Percentiles rank a stretch among this genome's conserved stretches.
Conservation (phyloP, 768 basidiomycete genomes). For the Clavulina sp. region DNA sequence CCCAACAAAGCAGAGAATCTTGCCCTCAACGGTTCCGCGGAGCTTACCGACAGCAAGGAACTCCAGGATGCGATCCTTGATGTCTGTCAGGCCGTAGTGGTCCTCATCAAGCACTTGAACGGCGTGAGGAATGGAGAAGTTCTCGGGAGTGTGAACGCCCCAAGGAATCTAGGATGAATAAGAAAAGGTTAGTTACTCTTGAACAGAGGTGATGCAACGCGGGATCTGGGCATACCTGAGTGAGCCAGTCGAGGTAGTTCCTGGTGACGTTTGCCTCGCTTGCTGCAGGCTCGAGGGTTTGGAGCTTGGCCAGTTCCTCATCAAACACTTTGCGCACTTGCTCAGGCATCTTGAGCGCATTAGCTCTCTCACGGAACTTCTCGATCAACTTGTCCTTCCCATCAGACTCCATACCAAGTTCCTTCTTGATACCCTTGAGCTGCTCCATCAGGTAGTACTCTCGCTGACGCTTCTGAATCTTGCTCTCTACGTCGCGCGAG, state of each 20-base stretch:
- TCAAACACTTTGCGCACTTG: conserved; percentile 86
- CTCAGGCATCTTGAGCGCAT: conserved; percentile 72
- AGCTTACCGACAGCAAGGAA: conserved; percentile 93
- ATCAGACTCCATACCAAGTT: conserved; percentile 86
- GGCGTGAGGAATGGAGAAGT: conserved; percentile 74
- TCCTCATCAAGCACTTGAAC: conserved; percentile 79
- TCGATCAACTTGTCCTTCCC: conserved; percentile 90
- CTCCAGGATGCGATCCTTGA: conserved; percentile 87
- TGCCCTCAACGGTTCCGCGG: conserved; percentile 87
- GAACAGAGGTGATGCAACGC: too few relatives aligned
- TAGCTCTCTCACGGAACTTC: conserved; percentile 78
- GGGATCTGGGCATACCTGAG: conserved; percentile 31
- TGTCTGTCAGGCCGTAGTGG: conserved; percentile 81
- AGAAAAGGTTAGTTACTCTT: neutral
- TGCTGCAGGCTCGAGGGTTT: conserved; percentile 76
- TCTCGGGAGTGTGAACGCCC: conserved; percentile 88
- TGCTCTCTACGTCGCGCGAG: conserved; percentile 79
- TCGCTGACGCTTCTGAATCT: conserved; percentile 84
- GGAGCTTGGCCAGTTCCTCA: conserved; percentile 82
- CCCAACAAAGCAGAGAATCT: conserved; percentile 92
- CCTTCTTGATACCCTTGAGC: conserved; percentile 90
- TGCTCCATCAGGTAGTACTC: conserved; percentile 97
- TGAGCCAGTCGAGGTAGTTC: conserved; percentile 88
- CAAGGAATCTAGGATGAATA: conserved; percentile 59
- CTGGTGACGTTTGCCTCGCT: conserved; percentile 87